Base-by-base conservation (phyloP, 306 rosid species). In the Trifolium dubium region DNA sequence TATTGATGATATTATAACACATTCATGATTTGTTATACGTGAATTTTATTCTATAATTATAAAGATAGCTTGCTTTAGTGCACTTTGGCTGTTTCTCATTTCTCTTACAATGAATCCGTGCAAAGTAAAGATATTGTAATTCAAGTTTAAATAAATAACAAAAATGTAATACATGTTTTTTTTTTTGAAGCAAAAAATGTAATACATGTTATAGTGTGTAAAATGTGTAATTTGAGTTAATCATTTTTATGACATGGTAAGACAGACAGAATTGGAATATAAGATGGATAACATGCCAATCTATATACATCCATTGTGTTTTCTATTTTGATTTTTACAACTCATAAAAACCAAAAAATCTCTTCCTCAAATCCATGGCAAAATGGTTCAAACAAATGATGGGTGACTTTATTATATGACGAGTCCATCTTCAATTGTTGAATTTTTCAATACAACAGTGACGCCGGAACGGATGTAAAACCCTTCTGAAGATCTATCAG, bases 401-500 rank as follows among this genome's bases (percentile, higher is more conserved):
- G 37, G 69, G 69, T 34, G 35, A 51, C 80, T 66, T 14, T 55
- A 40, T 81, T 71, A 91, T 81, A 93, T 88, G 78, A 82, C 82
- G 0, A 76, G 18, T 73, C 96, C 97, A 64, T 91, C 96, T 75
- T 69, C 23, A 71, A 91, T 86, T 12, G 82, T 83, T 58, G 94
- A 83, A 80, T 89, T 91, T 87, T 91, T 93, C 81, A 76, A 54
- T 81, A 88, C 81, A 71, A 93, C 5, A 34, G 93, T 85, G 78
- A 90, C 67, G 14, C 93, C 98, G 0, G 98, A 90, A 46, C 98
- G 92, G 84, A 91, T 90, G 84, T 93, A 89, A 80, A 93, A 89
- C 77, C 96, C 96, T 81, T 93, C 94, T 29, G 86, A 83, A 74
- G 96, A 81, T 89, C 94, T 89, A 77, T 93, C 96, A 30, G 90